Conservation (phyloP, 768 basidiomycete species). For the Panus rudis region DNA sequence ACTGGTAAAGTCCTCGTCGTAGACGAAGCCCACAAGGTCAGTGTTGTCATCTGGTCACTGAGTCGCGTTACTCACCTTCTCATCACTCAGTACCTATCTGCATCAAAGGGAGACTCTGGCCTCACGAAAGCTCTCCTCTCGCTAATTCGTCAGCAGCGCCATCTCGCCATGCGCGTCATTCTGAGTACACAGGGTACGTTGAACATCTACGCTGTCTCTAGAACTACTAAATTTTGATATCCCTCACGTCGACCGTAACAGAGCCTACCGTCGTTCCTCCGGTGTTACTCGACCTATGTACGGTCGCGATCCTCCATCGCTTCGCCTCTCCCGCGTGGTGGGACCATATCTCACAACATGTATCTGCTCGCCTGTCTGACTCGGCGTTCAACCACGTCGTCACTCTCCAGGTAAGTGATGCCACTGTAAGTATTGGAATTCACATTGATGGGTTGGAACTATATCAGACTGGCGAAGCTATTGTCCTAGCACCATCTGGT, state of each 20-base stretch:
- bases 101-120: constrained; percentile 37
- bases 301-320: constrained; percentile 56
- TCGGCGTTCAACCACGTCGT: constrained; percentile 64
- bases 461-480: constrained; percentile 60
- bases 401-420: constrained; percentile 44
- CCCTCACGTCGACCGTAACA: constrained; percentile 18
- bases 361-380: constrained; percentile 54
- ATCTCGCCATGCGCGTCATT: constrained; percentile 64
- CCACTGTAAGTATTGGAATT: background rate
- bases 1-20: constrained; percentile 66
- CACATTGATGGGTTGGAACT: constrained; percentile 1
- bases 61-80: background rate
- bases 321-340: constrained; percentile 77
- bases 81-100: constrained; percentile 50
- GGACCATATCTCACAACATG: constrained; percentile 59
- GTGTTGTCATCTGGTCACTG: constrained; percentile 3
- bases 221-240: background rate
- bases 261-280: constrained; percentile 72
- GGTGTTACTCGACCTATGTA: constrained; percentile 60
- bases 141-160: constrained; percentile 64
- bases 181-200: constrained; percentile 65
- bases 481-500: constrained; percentile 63
- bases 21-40: constrained; percentile 71
- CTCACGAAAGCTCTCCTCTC: constrained; percentile 53
- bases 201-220: background rate